A percentile compares a stretch with the other conserved stretches of the same genome.
Evolutionary conservation across 768 basidiomycete species (phyloP).

Genomic region (Lepiota brunneoincarnata): DNA sequence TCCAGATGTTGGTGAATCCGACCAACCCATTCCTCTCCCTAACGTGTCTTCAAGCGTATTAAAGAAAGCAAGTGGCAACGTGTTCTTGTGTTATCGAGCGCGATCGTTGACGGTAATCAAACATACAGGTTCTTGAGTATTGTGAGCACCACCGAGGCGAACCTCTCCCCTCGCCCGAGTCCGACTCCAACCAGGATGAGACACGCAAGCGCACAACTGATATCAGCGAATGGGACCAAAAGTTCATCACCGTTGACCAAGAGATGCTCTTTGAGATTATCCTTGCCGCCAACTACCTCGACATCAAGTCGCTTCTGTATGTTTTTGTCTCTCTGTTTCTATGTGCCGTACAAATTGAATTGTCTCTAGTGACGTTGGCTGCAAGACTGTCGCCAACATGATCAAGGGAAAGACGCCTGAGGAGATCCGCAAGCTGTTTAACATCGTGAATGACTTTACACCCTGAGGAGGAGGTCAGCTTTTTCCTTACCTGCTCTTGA

Average conservation of each 20-base stretch:
- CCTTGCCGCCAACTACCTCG: constrained; percentile 98
- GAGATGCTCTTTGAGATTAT: constrained; percentile 99
- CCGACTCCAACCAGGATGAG: constrained; percentile 84
- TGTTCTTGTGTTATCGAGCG: constrained; percentile 9
- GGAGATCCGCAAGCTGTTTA: constrained; percentile 97
- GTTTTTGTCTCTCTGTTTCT: constrained; percentile 26
- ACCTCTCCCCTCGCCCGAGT: constrained; percentile 85
- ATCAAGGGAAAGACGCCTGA: constrained; percentile 99
- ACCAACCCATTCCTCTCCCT: constrained; percentile 91
- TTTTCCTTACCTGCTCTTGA: constrained; percentile 9
- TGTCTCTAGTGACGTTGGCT: constrained; percentile 79
- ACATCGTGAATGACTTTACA: constrained; percentile 97
- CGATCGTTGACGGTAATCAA: constrained; percentile 11
- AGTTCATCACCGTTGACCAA: constrained; percentile 98
- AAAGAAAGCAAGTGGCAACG: constrained; percentile 73
- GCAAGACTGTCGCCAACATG: constrained; percentile 99
- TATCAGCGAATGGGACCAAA: constrained; percentile 99
- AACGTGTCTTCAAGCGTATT: constrained; percentile 91
- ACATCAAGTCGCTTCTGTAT: constrained; percentile 97
- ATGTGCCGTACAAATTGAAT: neutral
- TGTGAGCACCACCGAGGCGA: constrained; percentile 99
- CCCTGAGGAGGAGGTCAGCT: constrained; percentile 93
- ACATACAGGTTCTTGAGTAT: constrained; percentile 87
- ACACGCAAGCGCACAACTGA: constrained; percentile 97
- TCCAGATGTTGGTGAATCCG: constrained; percentile 89